Evolutionary conservation across 352 stramenopile genomes (phyloP).

Genomic region (Pythium sp.): DNA sequence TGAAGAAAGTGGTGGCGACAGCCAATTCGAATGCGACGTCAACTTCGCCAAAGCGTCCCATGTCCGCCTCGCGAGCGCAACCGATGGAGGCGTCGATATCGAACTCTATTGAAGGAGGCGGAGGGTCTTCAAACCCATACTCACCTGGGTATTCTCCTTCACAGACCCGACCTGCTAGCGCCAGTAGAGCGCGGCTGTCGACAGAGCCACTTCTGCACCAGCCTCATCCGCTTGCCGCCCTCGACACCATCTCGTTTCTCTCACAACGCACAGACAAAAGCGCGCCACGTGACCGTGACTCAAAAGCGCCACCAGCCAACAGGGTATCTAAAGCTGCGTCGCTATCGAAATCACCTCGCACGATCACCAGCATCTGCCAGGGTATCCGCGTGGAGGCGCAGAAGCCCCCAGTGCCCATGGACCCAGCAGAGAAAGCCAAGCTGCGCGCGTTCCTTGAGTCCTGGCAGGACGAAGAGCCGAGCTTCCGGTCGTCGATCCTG

Average conservation of each 20-base stretch:
- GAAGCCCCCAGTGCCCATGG: not conserved
- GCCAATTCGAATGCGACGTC: not conserved
- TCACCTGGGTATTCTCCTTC: not conserved
- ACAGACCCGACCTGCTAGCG: constrained; percentile 12
- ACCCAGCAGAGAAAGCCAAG: constrained; percentile 32
- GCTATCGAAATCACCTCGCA: not conserved
- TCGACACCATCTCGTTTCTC: constrained; percentile 11
- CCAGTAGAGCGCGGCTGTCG: constrained; percentile 6
- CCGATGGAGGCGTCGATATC: constrained; percentile 21
- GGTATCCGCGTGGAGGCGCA: constrained; percentile 7
- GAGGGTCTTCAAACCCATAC: not conserved
- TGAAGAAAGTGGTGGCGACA: constrained; percentile 6
- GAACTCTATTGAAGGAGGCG: not conserved
- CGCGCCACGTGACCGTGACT: not conserved
- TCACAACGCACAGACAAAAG: not conserved
- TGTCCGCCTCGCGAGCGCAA: constrained; percentile 33
- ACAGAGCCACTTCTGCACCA: not conserved
- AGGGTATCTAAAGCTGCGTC: not conserved
- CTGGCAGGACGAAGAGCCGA: constrained; percentile 43
- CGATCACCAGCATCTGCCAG: constrained; percentile 10
- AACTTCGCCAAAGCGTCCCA: constrained; percentile 28
- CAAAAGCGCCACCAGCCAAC: not conserved
- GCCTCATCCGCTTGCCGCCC: not conserved
- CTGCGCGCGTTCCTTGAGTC: constrained; percentile 47
- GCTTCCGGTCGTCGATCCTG: constrained; percentile 54